Evolutionary conservation across 1,139 yeast species (phyloP).

Genomic region (Ogataea hybrid): DNA sequence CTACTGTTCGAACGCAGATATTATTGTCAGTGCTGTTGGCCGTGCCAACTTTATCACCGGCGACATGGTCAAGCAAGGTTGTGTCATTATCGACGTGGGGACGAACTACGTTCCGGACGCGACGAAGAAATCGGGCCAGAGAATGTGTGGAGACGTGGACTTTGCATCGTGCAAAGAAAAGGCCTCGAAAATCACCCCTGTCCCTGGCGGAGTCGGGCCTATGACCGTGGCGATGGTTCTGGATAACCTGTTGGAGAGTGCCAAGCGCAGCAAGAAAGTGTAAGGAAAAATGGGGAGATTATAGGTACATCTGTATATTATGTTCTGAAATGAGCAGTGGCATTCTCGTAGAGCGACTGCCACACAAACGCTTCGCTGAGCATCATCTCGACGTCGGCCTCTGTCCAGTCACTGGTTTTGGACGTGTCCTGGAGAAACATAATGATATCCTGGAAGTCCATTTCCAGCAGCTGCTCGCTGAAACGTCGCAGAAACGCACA

Average conservation of each 20-base stretch:
- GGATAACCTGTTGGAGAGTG: slow-evolving; percentile 58
- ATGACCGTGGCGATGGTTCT: slow-evolving; percentile 87
- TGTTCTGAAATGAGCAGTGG: slow-evolving; percentile 64
- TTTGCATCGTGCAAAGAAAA: slow-evolving; percentile 50
- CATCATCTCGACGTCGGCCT: slow-evolving; percentile 86
- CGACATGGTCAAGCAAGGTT: slow-evolving; percentile 69
- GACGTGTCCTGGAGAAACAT: slow-evolving; percentile 79
- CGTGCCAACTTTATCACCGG: slow-evolving; percentile 67
- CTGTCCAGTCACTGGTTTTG: slow-evolving; percentile 84
- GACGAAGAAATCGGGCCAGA: slow-evolving; percentile 59
- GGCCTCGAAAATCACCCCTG: slow-evolving; percentile 71
- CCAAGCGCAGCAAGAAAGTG: slow-evolving; percentile 28
- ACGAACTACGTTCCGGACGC: slow-evolving; percentile 70
- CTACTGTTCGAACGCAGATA: slow-evolving; percentile 62
- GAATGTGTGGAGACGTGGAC: slow-evolving; percentile 77
- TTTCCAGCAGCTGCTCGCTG: slow-evolving; percentile 70
- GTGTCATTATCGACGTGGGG: slow-evolving; percentile 76
- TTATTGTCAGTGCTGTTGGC: slow-evolving; percentile 78
- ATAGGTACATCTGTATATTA: slow-evolving; percentile 28
- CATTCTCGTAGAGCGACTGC: slow-evolving; percentile 90
- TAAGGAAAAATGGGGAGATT: slow-evolving; percentile 2
- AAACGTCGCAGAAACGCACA: slow-evolving; percentile 95
- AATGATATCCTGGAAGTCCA: slow-evolving; percentile 93
- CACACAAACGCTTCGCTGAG: slow-evolving; percentile 95
- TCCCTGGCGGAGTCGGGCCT: slow-evolving; percentile 89